These are phyloP conservation scores for Seiridium cupressi DNA, from an alignment of 2,329 filamentous ascomycete species.

Conservation along the genomic window DNA sequence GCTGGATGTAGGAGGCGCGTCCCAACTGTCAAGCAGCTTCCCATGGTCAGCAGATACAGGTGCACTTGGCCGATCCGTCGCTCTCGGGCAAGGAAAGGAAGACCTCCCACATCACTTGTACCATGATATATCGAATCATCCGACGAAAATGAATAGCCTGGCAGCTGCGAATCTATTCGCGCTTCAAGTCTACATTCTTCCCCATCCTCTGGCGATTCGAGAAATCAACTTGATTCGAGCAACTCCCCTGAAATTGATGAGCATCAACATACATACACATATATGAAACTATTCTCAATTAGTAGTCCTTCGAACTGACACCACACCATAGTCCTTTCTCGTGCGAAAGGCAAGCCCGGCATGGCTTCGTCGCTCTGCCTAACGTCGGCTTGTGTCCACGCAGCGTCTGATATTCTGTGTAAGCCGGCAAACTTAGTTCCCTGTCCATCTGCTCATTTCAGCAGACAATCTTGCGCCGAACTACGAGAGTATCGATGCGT, in stretches of 20 bases:
- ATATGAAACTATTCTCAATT: background rate
- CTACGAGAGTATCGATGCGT: conserved; percentile 64
- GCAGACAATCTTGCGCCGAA: conserved; percentile 56
- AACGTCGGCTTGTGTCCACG: conserved; percentile 61
- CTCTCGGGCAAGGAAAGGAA: background rate
- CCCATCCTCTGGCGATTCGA: background rate
- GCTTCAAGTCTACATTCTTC: background rate
- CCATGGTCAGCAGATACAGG: background rate
- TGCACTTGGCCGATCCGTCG: background rate
- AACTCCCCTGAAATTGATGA: background rate
- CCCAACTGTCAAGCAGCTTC: background rate
- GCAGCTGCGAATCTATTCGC: background rate
- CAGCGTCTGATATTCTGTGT: conserved; percentile 58
- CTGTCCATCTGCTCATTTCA: conserved; percentile 12
- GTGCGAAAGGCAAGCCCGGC: conserved; percentile 3
- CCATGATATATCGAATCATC: background rate
- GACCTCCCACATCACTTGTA: background rate
- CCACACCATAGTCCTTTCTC: conserved; percentile 16
- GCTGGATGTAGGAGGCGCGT: background rate
- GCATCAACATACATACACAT: background rate
- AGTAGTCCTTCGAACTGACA: background rate
- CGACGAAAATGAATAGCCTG: too few relatives aligned
- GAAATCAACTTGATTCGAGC: background rate
- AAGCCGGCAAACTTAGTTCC: background rate
- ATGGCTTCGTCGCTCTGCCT: conserved; percentile 42